Evolutionary conservation across 2,329 filamentous ascomycete species (phyloP), one percentile per base, ranked within the genome.

Genomic region (Trichoderma harzianum): DNA sequence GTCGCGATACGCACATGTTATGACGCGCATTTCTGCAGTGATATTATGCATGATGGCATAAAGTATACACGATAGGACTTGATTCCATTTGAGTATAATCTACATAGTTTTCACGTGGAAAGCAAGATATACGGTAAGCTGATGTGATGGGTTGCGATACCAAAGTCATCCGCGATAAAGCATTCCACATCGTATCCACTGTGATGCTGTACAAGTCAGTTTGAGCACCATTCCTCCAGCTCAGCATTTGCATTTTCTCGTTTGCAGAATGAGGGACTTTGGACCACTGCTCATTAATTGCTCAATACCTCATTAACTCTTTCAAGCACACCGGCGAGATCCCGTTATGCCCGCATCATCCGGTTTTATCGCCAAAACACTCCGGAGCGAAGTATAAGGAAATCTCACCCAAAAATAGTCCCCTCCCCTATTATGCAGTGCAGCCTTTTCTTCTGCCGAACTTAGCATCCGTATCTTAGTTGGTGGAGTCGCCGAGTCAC

Each of bases 401-500:
- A 55, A 26, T 1, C 16, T 2, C 5, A 5, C 21, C 55, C 32
- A 57, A n/a, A 18, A 34, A 28, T 10, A 67, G 21, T 12, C 7
- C 21, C 16, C 47, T 30, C 32, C 51, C 32, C n/a, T 43, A 39
- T 57, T 18, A 51, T 63, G 60, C 60, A 12, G 5, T 24, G 30
- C 24, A 21, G 21, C 39, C 28, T 28, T 21, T n/a, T 14, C 11
- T 11, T 18, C 32, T 69, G 57, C 67, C 67, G 67, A 69, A 53
- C 28, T n/a, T 61, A 43, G 55, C 57, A 69, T 32, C 67, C 67
- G 67, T 61, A 28, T 5, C 24, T 53, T 47, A 61, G 57, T 8
- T 8, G 39, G 67, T 69, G 67, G 67, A 61, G 67, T 53, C 67
- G n/a, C 57, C 39, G 67, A 62, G n/a, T 53, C 67, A 58, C 55